phyloP scores from a whole-genome alignment of 1,284 basidiomycete species.

The Cryptococcus sp. region DNA sequence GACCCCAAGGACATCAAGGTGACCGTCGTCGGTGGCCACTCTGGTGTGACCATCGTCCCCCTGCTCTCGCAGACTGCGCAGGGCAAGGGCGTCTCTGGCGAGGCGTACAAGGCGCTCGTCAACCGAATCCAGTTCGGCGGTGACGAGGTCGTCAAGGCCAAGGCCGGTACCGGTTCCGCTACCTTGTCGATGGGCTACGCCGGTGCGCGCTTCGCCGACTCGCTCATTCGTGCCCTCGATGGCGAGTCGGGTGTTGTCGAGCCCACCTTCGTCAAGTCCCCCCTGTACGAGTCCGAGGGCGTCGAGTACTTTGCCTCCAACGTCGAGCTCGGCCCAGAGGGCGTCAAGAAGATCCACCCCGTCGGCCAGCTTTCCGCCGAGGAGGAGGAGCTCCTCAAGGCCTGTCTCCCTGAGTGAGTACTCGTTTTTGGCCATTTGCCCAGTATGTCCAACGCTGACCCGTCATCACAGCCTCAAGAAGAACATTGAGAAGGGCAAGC shows the following conservation, averaged over 20 bases:
- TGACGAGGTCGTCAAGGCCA: slow-evolving; percentile 88
- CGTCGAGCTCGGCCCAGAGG: slow-evolving; percentile 79
- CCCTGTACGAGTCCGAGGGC: slow-evolving; percentile 72
- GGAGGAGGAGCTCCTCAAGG: slow-evolving; percentile 84
- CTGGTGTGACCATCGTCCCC: slow-evolving; percentile 94
- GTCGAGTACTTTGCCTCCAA: slow-evolving; percentile 82
- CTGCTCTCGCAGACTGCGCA: slow-evolving; percentile 87
- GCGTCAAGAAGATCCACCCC: slow-evolving; percentile 86
- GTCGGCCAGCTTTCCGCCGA: slow-evolving; percentile 73
- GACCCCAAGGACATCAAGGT: slow-evolving; percentile 67
- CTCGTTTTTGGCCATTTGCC: slow-evolving; percentile 5
- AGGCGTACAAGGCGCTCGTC: slow-evolving; percentile 65
- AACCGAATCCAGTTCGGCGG: slow-evolving; percentile 95
- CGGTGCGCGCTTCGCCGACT: slow-evolving; percentile 79
- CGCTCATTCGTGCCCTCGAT: slow-evolving; percentile 78
- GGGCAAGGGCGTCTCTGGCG: slow-evolving; percentile 58
- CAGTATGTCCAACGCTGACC: not conserved
- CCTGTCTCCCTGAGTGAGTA: slow-evolving; percentile 73
- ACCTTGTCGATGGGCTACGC: slow-evolving; percentile 89
- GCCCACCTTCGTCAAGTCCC: slow-evolving; percentile 81
- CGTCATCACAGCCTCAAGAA: slow-evolving; percentile 66
- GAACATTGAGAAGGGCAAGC: slow-evolving; percentile 94
- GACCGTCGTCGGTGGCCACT: slow-evolving; percentile 92
- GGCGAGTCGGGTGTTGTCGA: slow-evolving; percentile 85
- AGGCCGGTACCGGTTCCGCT: slow-evolving; percentile 82